Conservation (phyloP, 2,329 filamentous ascomycete genomes). For the Blumeria graminis region DNA sequence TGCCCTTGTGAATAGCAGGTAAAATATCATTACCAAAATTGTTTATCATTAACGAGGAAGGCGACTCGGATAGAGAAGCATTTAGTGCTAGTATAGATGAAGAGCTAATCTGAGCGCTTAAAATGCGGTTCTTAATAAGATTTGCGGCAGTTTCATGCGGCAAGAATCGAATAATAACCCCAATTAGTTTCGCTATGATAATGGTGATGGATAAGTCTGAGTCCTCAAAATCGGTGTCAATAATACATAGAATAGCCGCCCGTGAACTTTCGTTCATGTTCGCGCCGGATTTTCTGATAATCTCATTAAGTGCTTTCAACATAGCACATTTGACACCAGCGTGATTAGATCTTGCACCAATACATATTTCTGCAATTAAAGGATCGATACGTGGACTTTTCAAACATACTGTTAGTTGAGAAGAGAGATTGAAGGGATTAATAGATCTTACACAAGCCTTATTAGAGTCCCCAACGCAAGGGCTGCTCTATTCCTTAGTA, state of each 20-base stretch:
- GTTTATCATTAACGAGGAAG: constrained; percentile 40
- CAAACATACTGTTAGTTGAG: too few relatives aligned
- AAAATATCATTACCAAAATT: constrained; percentile 49
- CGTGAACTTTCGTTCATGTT: constrained; percentile 90
- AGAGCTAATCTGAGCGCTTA: constrained; percentile 50
- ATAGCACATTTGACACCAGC: constrained; percentile 78
- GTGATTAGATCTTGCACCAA: constrained; percentile 82
- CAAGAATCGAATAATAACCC: constrained; percentile 71
- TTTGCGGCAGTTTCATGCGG: constrained; percentile 40
- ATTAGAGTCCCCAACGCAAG: constrained; percentile 89
- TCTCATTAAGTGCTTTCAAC: constrained; percentile 90
- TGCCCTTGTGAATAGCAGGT: constrained; percentile 55
- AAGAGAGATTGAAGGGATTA: too few relatives aligned
- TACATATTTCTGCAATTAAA: constrained; percentile 71
- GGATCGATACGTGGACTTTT: constrained; percentile 61
- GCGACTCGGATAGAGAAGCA: constrained; percentile 62
- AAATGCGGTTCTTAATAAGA: constrained; percentile 46
- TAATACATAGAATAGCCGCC: constrained; percentile 62
- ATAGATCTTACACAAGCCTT: constrained; percentile 39
- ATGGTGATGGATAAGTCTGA: constrained; percentile 58
- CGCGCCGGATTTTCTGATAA: constrained; percentile 76
- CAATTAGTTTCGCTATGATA: constrained; percentile 73
- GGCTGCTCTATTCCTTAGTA: constrained; percentile 66
- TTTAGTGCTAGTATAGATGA: constrained; percentile 73
- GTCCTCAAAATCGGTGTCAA: constrained; percentile 63